A percentile compares a stretch with the other conserved stretches of the same genome.
Evolutionary conservation across 208 protist genomes (phyloP).

Genomic region (Plasmodiophora brassicae): DNA sequence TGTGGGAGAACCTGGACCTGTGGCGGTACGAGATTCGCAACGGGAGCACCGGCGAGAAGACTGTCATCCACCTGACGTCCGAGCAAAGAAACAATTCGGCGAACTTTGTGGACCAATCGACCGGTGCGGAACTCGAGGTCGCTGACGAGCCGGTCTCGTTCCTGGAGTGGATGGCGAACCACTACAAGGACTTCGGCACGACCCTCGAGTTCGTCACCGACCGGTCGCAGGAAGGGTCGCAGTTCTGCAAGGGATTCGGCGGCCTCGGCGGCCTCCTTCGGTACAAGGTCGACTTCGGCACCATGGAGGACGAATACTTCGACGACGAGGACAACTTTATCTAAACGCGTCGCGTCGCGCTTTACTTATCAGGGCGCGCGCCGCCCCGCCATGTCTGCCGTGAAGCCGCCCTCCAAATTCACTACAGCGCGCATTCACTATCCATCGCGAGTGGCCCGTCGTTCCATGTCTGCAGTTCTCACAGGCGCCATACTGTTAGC

Average conservation of each 20-base stretch:
- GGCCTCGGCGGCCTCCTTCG: constrained; percentile 65
- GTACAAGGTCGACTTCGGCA: constrained; percentile 62
- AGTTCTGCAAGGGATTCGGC: constrained; percentile 74
- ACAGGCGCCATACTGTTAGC: too few species aligned
- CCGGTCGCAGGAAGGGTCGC: constrained; percentile 57
- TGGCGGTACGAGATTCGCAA: constrained; percentile 79
- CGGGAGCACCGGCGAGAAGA: constrained; percentile 63
- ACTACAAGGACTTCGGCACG: constrained; percentile 94
- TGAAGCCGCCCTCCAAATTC: too few species aligned
- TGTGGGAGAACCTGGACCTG: constrained; percentile 92
- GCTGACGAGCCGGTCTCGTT: constrained; percentile 67
- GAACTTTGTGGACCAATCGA: constrained; percentile 50
- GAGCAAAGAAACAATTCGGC: constrained; percentile 52
- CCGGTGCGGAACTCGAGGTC: constrained; percentile 34
- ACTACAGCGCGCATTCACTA: too few species aligned
- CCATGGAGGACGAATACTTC: constrained; percentile 44
- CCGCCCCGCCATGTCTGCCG: too few species aligned
- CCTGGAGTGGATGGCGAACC: constrained; percentile 95
- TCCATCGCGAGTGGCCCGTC: too few species aligned
- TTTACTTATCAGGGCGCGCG: too few species aligned
- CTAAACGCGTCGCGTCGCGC: too few species aligned
- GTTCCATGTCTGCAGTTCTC: too few species aligned
- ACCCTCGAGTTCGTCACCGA: constrained; percentile 76
- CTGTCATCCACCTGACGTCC: constrained; percentile 67
- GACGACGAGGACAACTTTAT: not conserved